A percentile compares a stretch with the other conserved stretches of the same genome.
These are phyloP conservation scores for Kitagawia praeruptora DNA, from an alignment of 129 eudicot genomes.

Conservation along the genomic window DNA sequence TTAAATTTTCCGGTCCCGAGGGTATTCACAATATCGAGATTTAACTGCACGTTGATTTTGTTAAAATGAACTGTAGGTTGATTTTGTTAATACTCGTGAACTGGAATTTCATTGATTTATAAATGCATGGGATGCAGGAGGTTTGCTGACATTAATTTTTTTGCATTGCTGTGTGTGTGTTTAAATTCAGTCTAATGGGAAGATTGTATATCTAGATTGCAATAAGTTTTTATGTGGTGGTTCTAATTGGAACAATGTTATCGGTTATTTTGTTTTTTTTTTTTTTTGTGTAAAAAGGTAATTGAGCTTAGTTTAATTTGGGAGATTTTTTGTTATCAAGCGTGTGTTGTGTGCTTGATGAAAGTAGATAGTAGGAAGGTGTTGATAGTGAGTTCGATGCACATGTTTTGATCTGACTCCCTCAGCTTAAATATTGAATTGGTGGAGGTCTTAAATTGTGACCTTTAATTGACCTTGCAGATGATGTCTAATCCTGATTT, in stretches of 20 bases:
- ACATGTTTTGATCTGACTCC: neutral
- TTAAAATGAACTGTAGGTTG: no score
- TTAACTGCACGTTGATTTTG: no score
- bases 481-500: slow-evolving; percentile 98
- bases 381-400: neutral
- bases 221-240: neutral
- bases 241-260: neutral
- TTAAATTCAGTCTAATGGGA: no score
- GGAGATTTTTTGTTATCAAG: neutral
- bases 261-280: neutral
- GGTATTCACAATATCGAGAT: no score
- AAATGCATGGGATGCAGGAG: no score
- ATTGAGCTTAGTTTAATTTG: neutral
- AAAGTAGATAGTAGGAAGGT: neutral
- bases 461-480: slow-evolving; percentile 30
- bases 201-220: no score
- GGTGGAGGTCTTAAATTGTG: neutral
- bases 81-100: no score
- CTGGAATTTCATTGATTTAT: no score
- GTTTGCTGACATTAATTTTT: no score
- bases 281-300: neutral
- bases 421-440: neutral
- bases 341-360: neutral
- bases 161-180: no score
- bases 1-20: no score